A percentile compares a stretch with the other conserved stretches of the same genome.
Conservation (phyloP, 805 yeast species). For the Saccharomycopsis guyanensis region DNA sequence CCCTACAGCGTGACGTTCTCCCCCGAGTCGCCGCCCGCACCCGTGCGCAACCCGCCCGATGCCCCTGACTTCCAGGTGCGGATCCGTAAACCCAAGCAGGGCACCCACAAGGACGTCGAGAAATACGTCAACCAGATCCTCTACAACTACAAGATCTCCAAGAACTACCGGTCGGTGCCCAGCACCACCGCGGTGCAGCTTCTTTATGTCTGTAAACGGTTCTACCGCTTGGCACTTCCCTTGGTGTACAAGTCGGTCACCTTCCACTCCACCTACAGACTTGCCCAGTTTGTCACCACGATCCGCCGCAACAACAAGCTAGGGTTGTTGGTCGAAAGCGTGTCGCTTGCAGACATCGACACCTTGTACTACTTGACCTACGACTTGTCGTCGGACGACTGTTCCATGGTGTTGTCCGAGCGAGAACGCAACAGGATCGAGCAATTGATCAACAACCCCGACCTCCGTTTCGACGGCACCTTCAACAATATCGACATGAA, state of each 20-base stretch:
- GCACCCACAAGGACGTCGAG: neutral
- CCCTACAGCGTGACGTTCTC: constrained; percentile 6
- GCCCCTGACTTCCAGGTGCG: neutral
- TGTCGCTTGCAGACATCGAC: constrained; percentile 50
- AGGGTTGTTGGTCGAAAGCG: constrained; percentile 45
- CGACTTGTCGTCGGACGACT: constrained; percentile 2
- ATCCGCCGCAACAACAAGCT: constrained; percentile 48
- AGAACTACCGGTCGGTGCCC: constrained; percentile 10
- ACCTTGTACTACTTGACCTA: constrained; percentile 13
- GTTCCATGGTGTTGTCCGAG: constrained; percentile 15
- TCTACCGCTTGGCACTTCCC: constrained; percentile 45
- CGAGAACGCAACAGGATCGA: constrained; percentile 17
- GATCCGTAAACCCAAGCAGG: neutral
- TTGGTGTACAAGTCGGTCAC: constrained; percentile 46
- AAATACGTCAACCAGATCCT: constrained; percentile 15
- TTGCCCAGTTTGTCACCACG: constrained; percentile 71
- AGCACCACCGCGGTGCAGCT: constrained; percentile 35
- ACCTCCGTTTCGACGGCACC: constrained; percentile 16
- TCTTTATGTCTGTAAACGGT: constrained; percentile 43
- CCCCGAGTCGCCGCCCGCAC: constrained; percentile 2
- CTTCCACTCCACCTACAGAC: constrained; percentile 65
- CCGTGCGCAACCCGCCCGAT: too few relatives aligned
- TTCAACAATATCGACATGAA: constrained; percentile 12
- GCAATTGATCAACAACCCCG: constrained; percentile 13
- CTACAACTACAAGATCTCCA: constrained; percentile 15